Conservation (phyloP, 108 stramenopile species). For the Pseudonitzschia multiseries region DNA sequence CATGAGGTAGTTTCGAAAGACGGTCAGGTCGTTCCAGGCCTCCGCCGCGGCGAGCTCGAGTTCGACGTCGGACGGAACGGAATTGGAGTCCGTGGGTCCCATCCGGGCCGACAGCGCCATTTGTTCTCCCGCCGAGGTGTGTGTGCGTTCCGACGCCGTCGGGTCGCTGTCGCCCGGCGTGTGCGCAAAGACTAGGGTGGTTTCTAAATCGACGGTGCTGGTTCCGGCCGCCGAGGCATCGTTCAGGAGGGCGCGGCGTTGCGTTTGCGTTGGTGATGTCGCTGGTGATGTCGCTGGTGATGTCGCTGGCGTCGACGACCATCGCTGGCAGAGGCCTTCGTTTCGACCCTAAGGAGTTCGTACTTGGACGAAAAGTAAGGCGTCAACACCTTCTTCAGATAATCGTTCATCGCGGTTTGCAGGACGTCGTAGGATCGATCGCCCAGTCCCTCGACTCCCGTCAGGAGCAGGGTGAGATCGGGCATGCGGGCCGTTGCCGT, state of each 20-base stretch:
- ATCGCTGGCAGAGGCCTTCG: background rate
- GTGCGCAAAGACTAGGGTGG: background rate
- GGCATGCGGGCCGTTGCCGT: background rate
- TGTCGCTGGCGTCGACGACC: background rate
- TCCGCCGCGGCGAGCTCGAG: background rate
- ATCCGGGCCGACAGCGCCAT: background rate
- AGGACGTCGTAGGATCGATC: background rate
- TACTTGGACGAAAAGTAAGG: background rate
- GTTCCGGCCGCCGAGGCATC: background rate
- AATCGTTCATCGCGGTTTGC: constrained; percentile 7
- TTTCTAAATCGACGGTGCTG: background rate
- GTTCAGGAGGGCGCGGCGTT: too few species aligned
- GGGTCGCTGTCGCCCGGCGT: background rate
- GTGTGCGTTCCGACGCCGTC: too few species aligned
- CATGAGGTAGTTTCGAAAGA: constrained; percentile 1
- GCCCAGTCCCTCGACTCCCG: background rate
- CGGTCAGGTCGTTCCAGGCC: constrained; percentile 8
- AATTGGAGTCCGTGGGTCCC: background rate
- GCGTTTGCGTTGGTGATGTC: background rate
- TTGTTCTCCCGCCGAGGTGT: background rate
- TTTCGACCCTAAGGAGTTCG: background rate
- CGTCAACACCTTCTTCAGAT: background rate
- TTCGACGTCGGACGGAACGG: background rate
- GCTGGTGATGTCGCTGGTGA: background rate
- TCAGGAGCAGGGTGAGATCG: background rate